Base-by-base conservation (phyloP, 768 basidiomycete species). In the Daedaleopsis nitida region DNA sequence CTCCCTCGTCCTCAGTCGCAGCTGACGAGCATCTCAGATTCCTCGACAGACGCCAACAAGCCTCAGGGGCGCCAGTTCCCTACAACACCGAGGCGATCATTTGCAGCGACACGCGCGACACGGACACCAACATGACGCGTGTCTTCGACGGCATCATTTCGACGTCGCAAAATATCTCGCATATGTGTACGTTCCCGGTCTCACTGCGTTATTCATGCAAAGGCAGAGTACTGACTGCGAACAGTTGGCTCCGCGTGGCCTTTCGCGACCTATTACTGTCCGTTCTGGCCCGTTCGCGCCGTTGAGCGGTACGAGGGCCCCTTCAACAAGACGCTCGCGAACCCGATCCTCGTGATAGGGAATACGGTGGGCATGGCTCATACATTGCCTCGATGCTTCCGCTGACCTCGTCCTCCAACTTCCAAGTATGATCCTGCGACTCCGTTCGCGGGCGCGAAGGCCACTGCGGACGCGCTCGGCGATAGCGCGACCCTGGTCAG, bases 241-340 rank as follows among this genome's bases (percentile, higher is more conserved):
- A n/a, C 19, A 60, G 61, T 53, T 24, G 34, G 43, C 11, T 14
- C 53, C 13, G 24, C 45, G 6, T 58, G 61, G 61, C 57, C 55
- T 4, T 44, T 17, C 44, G 17, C 42, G 27, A 57, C 38, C 23
- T 19, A 62, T 11, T 55, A 52, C 24, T 62, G 55, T n/a, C 56
- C 56, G 1, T 60, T 60, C 19, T 60, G 59, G 59, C 59, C 59
- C 1, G 53, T 62, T 2, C 55, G 56, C 19, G 61, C 59, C 13
- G 59, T 60, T 5, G 59, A 60, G 49, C 37, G 59, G 16, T 60
- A 60, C 59, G 47, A 55, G 21, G 59, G 59, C 11, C 54, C 59
- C 0, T 60, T 60, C 53, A 55, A 60, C 39, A 55, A 51, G 48
- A 58, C 52, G 16, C 45, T 57, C 23, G 52, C 56, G 9, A 58